These are phyloP conservation scores for Peterozyma toletana DNA, from an alignment of 805 yeast genomes.

Conservation along the genomic window DNA sequence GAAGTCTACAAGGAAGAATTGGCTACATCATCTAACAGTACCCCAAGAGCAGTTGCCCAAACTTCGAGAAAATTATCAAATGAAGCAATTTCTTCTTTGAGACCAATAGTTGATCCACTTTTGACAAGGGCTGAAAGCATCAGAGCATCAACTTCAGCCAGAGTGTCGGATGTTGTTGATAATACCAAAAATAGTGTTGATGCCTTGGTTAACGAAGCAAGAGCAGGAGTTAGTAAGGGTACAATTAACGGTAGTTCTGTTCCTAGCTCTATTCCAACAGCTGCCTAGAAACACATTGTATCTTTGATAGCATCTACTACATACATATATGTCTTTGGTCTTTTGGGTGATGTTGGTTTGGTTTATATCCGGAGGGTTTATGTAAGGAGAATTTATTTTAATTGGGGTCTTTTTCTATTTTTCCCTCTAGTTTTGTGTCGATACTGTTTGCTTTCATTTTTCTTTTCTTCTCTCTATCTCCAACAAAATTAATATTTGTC, in stretches of 20 bases:
- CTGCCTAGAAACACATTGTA: not conserved
- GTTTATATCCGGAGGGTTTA: no score
- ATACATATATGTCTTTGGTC: no score
- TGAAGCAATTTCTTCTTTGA: slow-evolving; percentile 24
- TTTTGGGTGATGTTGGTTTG: no score
- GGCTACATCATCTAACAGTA: slow-evolving; percentile 13
- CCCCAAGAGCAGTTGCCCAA: slow-evolving; percentile 25
- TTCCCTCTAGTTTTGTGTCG: no score
- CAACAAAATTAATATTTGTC: no score
- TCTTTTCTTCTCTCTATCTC: no score
- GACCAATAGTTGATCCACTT: slow-evolving; percentile 20
- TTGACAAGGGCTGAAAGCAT: slow-evolving; percentile 18
- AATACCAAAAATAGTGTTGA: slow-evolving; percentile 14
- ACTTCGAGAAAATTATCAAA: slow-evolving; percentile 27
- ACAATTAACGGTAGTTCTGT: slow-evolving; percentile 1
- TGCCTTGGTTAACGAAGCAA: slow-evolving; percentile 15
- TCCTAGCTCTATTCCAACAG: slow-evolving; percentile 3
- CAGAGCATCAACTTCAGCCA: slow-evolving; percentile 1
- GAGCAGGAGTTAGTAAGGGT: slow-evolving; percentile 6
- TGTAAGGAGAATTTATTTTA: no score
- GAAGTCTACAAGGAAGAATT: slow-evolving; percentile 20
- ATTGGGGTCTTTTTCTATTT: no score
- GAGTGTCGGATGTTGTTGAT: slow-evolving; percentile 11
- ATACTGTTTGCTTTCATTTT: no score
- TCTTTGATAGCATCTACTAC: no score